Base-by-base conservation (phyloP, 2,329 filamentous ascomycete species). In the Fusarium armeniacum region DNA sequence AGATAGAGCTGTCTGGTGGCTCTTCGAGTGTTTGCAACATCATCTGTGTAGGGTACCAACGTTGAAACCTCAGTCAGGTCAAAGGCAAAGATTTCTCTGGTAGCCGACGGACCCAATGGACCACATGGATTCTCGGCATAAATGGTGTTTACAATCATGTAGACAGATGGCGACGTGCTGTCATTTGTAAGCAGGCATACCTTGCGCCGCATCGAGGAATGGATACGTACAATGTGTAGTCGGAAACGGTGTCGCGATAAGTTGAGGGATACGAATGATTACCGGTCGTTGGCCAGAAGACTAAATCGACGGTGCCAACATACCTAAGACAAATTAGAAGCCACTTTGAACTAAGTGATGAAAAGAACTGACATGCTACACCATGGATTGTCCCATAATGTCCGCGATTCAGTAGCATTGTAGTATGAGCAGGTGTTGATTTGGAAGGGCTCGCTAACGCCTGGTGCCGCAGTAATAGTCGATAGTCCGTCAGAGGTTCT, bases 221-320 rank as follows among this genome's bases (percentile, higher is more conserved):
- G 9, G 6, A n/a, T 50, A 50, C 46, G 6, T 50, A 50, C 46
- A 50, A 50, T 18, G 46, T 50, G 18, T 50, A 50, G 22, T 50
- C 46, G 32, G 32, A 26, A 33, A 50, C 15, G 22, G 32, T 36
- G 32, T 50, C 46, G 7, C 32, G 46, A 36, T 26, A 50, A 13
- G 46, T 50, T n/a, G 46, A 50, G 10, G 46, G 46, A 33, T 50
- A 50, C 10, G 46, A 50, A 50, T 36, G 46, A 13, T 50, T 50
- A 10, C 46, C 46, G n/a, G 32, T 50, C 22, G 46, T 50, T 18
- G 46, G 46, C 46, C 46, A 50, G 16, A 50, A 50, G 32, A 50
- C 32, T 3, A 50, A 36, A 33, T 50, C 46, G 20, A 50, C 32
- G 16, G 46, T 50, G 9, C 46, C 46, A 8, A 50, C 20, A 18